These are phyloP conservation scores for Colletotrichum theobromicola DNA, from an alignment of 2,329 filamentous ascomycete genomes.

Conservation along the genomic window DNA sequence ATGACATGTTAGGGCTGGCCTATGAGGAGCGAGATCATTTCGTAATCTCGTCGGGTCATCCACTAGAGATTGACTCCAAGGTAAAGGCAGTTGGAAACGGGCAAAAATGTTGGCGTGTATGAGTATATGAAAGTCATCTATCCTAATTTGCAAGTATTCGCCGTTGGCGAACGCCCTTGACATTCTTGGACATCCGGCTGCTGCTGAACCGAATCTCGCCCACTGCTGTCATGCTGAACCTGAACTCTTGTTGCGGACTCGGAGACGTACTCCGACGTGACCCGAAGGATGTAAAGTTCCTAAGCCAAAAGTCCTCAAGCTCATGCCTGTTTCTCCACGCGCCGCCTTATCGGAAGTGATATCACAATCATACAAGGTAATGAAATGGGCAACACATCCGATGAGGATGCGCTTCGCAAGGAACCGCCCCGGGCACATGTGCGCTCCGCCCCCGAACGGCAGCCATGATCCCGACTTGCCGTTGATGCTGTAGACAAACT, in stretches of 20 bases:
- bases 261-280: not conserved
- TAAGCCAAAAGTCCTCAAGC: not conserved
- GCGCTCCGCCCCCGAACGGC: not conserved
- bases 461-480: not conserved
- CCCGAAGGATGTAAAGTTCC: not conserved
- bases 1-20: slow-evolving; percentile 58
- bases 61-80: slow-evolving; percentile 63
- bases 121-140: not conserved
- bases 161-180: not conserved
- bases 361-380: not conserved
- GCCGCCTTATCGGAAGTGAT: not conserved
- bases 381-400: not conserved
- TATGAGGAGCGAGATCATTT: slow-evolving; percentile 49
- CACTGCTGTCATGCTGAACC: not conserved
- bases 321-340: not conserved
- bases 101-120: not conserved
- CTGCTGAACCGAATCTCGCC: not conserved
- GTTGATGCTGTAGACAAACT: not conserved
- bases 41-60: slow-evolving; percentile 67
- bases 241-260: not conserved
- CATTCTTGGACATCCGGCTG: not conserved
- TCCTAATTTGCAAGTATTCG: not conserved
- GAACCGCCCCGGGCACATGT: not conserved
- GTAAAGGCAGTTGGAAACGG: slow-evolving; percentile 56
- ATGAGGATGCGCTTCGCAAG: not conserved